These are phyloP conservation scores for Aspergillus transmontanensis DNA, from an alignment of 2,329 filamentous ascomycete species.

Conservation along the genomic window DNA sequence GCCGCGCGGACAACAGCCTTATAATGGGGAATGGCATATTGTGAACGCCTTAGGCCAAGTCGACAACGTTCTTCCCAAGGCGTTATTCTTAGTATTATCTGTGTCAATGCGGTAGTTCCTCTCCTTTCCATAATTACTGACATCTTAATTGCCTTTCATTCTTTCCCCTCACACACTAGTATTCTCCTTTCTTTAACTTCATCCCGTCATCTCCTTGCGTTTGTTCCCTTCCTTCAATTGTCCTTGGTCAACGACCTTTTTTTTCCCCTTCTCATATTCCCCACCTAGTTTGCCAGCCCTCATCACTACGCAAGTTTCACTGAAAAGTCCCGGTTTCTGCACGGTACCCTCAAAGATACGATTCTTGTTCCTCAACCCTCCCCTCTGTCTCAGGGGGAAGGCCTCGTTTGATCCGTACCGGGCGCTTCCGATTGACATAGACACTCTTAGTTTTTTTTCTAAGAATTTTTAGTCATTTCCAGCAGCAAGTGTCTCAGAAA, in stretches of 20 bases:
- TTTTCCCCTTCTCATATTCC: not conserved
- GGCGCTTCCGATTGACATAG: not conserved
- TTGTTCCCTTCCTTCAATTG: constrained; percentile 2
- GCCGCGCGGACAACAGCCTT: constrained; percentile 20
- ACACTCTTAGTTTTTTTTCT: not conserved
- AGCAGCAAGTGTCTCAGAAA: not conserved
- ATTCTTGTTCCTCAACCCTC: not conserved
- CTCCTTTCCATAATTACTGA: not conserved
- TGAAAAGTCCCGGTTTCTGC: constrained; percentile 9
- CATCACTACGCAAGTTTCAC: constrained; percentile 9
- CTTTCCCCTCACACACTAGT: not conserved
- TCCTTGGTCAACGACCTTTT: not conserved
- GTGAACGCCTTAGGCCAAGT: not conserved
- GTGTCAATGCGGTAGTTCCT: not conserved
- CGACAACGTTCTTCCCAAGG: not conserved
- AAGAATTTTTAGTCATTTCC: not conserved
- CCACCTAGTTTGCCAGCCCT: constrained; percentile 4
- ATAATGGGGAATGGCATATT: constrained; percentile 14
- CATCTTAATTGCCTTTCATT: not conserved
- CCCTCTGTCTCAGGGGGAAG: constrained; percentile 11
- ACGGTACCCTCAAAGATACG: constrained; percentile 9
- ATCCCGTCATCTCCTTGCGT: not conserved
- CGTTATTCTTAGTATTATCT: not conserved
- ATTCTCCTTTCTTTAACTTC: constrained; percentile 1
- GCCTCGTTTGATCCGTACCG: constrained; percentile 7